phyloP scores from a whole-genome alignment of 345 rosid species.

The Hibiscus syriacus region DNA sequence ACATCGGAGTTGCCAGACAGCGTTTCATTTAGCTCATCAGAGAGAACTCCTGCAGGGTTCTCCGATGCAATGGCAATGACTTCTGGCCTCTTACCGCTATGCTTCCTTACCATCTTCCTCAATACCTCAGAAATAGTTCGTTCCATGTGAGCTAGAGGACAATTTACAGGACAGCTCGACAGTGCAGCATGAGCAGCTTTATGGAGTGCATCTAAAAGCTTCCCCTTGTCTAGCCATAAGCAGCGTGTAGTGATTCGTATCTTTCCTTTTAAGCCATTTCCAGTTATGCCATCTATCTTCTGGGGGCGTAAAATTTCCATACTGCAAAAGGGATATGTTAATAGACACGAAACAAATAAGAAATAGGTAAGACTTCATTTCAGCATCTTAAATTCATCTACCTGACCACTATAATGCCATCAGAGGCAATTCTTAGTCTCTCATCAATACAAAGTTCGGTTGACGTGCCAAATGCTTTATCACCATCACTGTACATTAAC shows the following conservation, averaged over 20 bases:
- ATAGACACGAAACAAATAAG: not conserved
- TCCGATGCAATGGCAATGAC: constrained; percentile 77
- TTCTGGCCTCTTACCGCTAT: constrained; percentile 93
- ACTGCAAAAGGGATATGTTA: constrained; percentile 40
- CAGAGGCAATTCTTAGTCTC: constrained; percentile 85
- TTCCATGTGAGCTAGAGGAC: constrained; percentile 90
- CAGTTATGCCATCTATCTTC: constrained; percentile 26
- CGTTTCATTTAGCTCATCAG: constrained; percentile 61
- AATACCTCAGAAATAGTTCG: constrained; percentile 79
- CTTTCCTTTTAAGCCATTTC: constrained; percentile 66
- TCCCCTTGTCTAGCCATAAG: constrained; percentile 97
- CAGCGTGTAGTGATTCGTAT: constrained; percentile 94
- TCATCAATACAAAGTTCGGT: constrained; percentile 87
- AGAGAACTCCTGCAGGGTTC: constrained; percentile 62
- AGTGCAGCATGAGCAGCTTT: constrained; percentile 94
- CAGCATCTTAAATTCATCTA: constrained; percentile 21
- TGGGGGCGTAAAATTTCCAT: constrained; percentile 87
- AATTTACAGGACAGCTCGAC: constrained; percentile 79
- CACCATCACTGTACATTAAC: constrained; percentile 98
- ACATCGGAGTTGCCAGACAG: constrained; percentile 59
- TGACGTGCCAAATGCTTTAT: constrained; percentile 95
- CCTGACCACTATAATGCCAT: constrained; percentile 93
- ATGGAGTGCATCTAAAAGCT: constrained; percentile 81
- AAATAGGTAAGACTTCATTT: not conserved
- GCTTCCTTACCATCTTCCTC: constrained; percentile 91